phyloP scores from a whole-genome alignment of 2,329 filamentous ascomycete genomes.

The Chrysoporthe austroafricana region DNA sequence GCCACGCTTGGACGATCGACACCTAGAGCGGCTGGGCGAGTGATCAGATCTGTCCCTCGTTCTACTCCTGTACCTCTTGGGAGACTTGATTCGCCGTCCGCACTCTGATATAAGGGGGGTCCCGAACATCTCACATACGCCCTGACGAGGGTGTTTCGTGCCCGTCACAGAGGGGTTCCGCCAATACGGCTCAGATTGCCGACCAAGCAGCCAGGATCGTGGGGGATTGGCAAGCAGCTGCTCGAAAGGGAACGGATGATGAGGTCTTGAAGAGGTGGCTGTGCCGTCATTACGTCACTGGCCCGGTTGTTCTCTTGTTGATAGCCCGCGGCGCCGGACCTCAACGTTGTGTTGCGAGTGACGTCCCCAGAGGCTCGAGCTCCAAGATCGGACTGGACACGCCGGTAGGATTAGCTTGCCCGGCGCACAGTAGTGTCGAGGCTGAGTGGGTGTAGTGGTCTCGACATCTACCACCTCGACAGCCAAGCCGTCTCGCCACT shows the following conservation, averaged over 20 bases:
- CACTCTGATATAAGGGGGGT: background rate
- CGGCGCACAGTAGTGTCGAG: background rate
- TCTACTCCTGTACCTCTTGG: background rate
- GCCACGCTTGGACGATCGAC: too few relatives aligned
- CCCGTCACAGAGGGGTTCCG: background rate
- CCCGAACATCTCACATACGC: background rate
- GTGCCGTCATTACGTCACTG: constrained; percentile 21
- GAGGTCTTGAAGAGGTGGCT: constrained; percentile 5
- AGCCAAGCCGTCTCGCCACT: background rate
- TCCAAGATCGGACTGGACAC: background rate
- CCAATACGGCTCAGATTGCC: background rate
- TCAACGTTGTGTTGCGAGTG: background rate
- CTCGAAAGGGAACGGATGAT: background rate
- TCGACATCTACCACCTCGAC: constrained; percentile 9
- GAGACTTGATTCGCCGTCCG: background rate
- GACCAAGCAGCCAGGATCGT: background rate
- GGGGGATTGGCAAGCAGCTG: background rate
- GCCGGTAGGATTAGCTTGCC: background rate
- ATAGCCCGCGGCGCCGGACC: background rate
- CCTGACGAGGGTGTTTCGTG: background rate
- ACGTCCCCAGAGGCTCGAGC: background rate
- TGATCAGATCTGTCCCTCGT: too few relatives aligned
- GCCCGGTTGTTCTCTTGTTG: background rate
- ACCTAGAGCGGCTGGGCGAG: too few relatives aligned
- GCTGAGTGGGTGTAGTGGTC: constrained; percentile 9